phyloP scores from a whole-genome alignment of 345 rosid species.

The Lepidium didymum region DNA sequence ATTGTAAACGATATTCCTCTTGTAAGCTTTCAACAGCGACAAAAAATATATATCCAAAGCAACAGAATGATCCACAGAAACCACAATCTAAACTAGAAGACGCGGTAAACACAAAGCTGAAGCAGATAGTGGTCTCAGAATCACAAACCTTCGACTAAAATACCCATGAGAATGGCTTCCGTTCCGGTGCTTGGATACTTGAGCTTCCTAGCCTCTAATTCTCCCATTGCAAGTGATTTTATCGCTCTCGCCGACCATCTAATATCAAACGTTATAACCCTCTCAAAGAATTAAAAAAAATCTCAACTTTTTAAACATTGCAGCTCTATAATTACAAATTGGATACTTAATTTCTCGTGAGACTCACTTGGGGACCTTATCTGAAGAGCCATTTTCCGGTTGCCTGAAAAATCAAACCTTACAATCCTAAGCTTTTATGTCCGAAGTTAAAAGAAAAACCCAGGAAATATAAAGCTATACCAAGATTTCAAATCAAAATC shows the following conservation, averaged over 20 bases:
- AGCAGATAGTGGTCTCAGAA: not conserved
- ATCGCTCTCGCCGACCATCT: conserved; percentile 96
- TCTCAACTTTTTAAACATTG: not conserved
- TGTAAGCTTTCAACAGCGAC: not conserved
- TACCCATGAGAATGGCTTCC: conserved; percentile 84
- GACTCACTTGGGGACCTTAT: conserved; percentile 63
- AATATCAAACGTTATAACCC: conserved; percentile 2
- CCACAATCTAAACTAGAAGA: not conserved
- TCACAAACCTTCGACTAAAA: conserved; percentile 78
- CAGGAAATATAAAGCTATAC: not conserved
- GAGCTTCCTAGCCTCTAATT: conserved; percentile 86
- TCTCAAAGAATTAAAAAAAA: not conserved
- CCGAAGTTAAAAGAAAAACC: not conserved
- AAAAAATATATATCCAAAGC: not conserved
- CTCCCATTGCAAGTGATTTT: conserved; percentile 72
- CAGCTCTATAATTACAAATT: not conserved
- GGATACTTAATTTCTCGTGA: not conserved
- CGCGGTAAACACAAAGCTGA: not conserved
- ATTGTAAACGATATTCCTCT: not conserved
- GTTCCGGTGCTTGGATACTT: conserved; percentile 79
- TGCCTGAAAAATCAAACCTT: conserved; percentile 44
- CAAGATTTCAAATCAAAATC: not conserved
- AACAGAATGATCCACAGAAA: not conserved
- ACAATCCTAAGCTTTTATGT: conserved; percentile 12
- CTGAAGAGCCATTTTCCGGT: conserved; percentile 36